Conservation (phyloP, 192 early-diverging fungal species). For the Backusella tuberculispora region DNA sequence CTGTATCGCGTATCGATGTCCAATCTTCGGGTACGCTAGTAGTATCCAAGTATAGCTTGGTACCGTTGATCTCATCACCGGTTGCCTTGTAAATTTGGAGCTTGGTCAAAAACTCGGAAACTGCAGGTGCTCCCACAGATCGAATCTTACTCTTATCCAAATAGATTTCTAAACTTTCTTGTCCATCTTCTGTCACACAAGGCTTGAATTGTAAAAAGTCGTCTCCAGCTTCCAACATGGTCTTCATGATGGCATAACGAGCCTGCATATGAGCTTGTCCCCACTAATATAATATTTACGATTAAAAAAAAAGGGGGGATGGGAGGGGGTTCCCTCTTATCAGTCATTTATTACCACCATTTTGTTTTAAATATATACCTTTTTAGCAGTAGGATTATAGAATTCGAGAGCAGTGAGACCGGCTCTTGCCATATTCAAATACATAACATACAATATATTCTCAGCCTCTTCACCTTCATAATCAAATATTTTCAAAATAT, state of each 20-base stretch:
- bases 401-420: conserved; percentile 57
- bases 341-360: conserved; percentile 30
- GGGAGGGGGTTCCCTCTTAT: background rate
- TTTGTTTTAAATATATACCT: conserved; percentile 23
- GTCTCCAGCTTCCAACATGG: conserved; percentile 50
- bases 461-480: conserved; percentile 47
- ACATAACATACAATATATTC: conserved; percentile 55
- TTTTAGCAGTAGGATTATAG: conserved; percentile 49
- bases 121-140: conserved; percentile 52
- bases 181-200: conserved; percentile 31
- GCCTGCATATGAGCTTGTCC: conserved; percentile 69
- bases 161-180: conserved; percentile 46
- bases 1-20: conserved; percentile 52
- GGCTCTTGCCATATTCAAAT: conserved; percentile 62
- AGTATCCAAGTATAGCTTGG: conserved; percentile 47
- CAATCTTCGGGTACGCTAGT: conserved; percentile 58
- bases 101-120: conserved; percentile 57
- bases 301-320: background rate
- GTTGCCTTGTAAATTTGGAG: conserved; percentile 65
- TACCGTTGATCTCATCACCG: conserved; percentile 52
- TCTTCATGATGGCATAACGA: conserved; percentile 57
- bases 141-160: conserved; percentile 58
- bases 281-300: conserved; percentile 30
- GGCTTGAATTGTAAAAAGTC: conserved; percentile 39
- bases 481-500: conserved; percentile 59